Percentiles rank a stretch among this genome's conserved stretches.
Evolutionary conservation across 352 stramenopile genomes (phyloP).

Genomic region (Bremia lactucae): DNA sequence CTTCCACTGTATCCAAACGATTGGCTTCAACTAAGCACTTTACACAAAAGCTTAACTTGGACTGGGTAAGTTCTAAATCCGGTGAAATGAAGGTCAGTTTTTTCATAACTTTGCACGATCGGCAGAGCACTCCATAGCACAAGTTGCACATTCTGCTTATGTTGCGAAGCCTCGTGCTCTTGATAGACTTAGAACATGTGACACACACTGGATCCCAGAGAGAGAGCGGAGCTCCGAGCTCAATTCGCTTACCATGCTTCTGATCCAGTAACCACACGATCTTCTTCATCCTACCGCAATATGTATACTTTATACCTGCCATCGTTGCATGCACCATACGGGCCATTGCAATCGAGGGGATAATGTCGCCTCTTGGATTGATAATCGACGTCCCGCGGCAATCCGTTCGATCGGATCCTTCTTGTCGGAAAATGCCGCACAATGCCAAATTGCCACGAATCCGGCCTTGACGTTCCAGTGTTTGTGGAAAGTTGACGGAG

Average conservation of each 20-base stretch:
- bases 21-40: conserved; percentile 19
- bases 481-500: conserved; percentile 13
- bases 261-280: conserved; percentile 19
- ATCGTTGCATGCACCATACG: conserved; percentile 11
- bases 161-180: conserved; percentile 1
- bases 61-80: conserved; percentile 9
- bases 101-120: conserved; percentile 11
- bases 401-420: conserved; percentile 4
- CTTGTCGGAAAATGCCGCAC: conserved; percentile 20
- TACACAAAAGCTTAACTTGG: conserved; percentile 22
- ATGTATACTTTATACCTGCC: conserved; percentile 14
- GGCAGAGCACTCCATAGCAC: conserved; percentile 5
- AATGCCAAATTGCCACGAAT: conserved; percentile 32
- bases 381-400: conserved; percentile 7
- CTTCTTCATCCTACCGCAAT: conserved; percentile 26
- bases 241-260: conserved; percentile 1
- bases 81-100: conserved; percentile 19
- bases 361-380: conserved; percentile 12
- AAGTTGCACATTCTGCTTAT: conserved; percentile 10
- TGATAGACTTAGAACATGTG: conserved; percentile 9
- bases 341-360: conserved; percentile 4
- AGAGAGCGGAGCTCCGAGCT: not conserved
- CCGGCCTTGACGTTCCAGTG: conserved; percentile 4
- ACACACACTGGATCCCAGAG: conserved; percentile 3
- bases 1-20: conserved; percentile 8